Evolutionary conservation across 352 stramenopile species (phyloP).

Genomic region (Phytophthora pseudosyringae): DNA sequence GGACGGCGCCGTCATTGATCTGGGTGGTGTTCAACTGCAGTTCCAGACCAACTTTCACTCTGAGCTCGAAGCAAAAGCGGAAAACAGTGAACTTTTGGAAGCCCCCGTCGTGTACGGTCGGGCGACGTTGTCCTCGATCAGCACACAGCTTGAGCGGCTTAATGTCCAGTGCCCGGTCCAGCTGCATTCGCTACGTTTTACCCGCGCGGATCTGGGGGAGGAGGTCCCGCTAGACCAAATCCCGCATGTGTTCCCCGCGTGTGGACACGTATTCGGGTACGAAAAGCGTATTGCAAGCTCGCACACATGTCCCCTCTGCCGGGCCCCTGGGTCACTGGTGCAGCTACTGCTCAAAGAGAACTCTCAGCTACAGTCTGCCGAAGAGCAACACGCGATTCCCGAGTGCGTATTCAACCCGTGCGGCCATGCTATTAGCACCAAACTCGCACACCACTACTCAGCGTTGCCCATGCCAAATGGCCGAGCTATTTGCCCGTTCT

Average conservation of each 20-base stretch:
- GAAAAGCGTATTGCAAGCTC: slow-evolving; percentile 69
- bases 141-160: slow-evolving; percentile 66
- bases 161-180: slow-evolving; percentile 85
- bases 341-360: slow-evolving; percentile 79
- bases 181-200: slow-evolving; percentile 72
- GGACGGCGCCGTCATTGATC: slow-evolving; percentile 76
- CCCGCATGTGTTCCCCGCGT: slow-evolving; percentile 78
- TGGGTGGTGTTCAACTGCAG: slow-evolving; percentile 79
- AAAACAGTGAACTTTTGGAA: slow-evolving; percentile 32
- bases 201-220: slow-evolving; percentile 41
- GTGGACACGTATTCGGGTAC: slow-evolving; percentile 84
- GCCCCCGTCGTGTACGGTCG: slow-evolving; percentile 42
- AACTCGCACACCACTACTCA: slow-evolving; percentile 68
- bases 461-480: slow-evolving; percentile 76
- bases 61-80: slow-evolving; percentile 30
- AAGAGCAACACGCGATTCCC: slow-evolving; percentile 65
- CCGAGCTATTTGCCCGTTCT: slow-evolving; percentile 82
- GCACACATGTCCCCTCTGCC: slow-evolving; percentile 72
- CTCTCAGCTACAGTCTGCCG: slow-evolving; percentile 64
- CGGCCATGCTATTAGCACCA: slow-evolving; percentile 76
- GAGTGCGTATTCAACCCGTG: slow-evolving; percentile 87
- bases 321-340: slow-evolving; percentile 66
- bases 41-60: slow-evolving; percentile 60
- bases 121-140: slow-evolving; percentile 52
- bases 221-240: slow-evolving; percentile 60